Base-by-base conservation (phyloP, 1,139 yeast genomes). In the Blastobotrys proliferans region DNA sequence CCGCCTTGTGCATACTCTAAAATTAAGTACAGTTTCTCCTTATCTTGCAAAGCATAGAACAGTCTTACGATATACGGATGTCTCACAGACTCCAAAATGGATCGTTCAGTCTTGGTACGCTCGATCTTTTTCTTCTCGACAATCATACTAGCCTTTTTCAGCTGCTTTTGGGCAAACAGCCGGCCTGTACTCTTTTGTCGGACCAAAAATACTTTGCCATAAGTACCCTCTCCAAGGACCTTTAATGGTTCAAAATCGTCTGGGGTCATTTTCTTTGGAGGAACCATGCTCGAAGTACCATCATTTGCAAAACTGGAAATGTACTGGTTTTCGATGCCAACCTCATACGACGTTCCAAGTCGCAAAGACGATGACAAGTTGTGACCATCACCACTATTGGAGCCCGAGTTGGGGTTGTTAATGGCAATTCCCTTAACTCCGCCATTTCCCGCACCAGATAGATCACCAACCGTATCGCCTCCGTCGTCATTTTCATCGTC, bases 1-100 rank as follows among this genome's bases (percentile, higher is more conserved):
- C 97, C 97, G 8, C 97, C 97, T 44, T 90, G 94, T 21, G 92
- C 79, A 58, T 85, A 90, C 60, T 90, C 95, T 46, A 90, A 67
- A 20, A 88, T 76, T 44, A 90, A 63, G 59, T 90, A 90, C 28
- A 90, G 75, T 60, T 85, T 87, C 45, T 81, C 74, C 43, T 76
- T 71, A 62, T 90, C 97, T 64, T 90, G 97, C 56, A 90, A 79
- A 1, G 97, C 95, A 60, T 87, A 90, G 60, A 79, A 88, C 33
- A 90, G 70, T 62, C 83, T 85, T 25, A 90, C 97, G 49, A 90
- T 87, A 56, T 85, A 87, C 4, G 88, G 94, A 61, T 90, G 97
- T 49, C 81, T 75, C 26, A 83, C 76, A 27, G 77, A 74, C 36
- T 85, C 80, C 42, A 85, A 60, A 33, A 85, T 84, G 4, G 81